A percentile compares a stretch with the other conserved stretches of the same genome.
Conservation (phyloP, 495 filamentous ascomycete species). For the Xylaria cubensis region DNA sequence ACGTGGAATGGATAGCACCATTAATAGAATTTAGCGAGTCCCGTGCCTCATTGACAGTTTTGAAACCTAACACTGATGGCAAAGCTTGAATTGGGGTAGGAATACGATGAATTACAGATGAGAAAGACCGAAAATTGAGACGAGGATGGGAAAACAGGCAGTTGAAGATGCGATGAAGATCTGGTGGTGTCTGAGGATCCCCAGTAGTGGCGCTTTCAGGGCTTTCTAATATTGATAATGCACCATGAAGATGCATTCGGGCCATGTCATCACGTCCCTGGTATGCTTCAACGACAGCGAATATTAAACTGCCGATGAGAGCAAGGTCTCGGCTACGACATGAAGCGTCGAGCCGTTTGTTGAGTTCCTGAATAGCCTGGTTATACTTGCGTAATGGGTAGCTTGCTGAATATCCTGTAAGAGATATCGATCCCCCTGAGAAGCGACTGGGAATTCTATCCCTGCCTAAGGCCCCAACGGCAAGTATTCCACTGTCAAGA, state of each 20-base stretch:
- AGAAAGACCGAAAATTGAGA: background rate
- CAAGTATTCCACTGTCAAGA: background rate
- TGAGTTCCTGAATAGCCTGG: background rate
- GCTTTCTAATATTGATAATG: background rate
- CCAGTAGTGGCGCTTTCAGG: background rate
- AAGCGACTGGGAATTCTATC: background rate
- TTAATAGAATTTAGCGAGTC: background rate
- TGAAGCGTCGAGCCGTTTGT: background rate
- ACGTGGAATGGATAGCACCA: background rate
- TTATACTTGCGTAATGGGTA: conserved; percentile 1
- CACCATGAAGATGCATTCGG: background rate
- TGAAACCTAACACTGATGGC: background rate
- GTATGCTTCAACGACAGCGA: background rate
- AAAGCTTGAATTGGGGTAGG: background rate
- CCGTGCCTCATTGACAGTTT: background rate
- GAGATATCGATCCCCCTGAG: background rate
- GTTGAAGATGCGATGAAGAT: background rate
- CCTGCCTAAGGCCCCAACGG: background rate
- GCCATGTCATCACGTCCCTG: background rate
- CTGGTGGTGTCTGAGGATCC: background rate
- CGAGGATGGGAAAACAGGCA: background rate
- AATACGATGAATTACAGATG: background rate
- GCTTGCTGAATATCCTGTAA: background rate
- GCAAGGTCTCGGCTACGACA: background rate
- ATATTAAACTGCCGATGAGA: background rate